Conservation (phyloP, 139 green algal species). For the Eudorina sp. region DNA sequence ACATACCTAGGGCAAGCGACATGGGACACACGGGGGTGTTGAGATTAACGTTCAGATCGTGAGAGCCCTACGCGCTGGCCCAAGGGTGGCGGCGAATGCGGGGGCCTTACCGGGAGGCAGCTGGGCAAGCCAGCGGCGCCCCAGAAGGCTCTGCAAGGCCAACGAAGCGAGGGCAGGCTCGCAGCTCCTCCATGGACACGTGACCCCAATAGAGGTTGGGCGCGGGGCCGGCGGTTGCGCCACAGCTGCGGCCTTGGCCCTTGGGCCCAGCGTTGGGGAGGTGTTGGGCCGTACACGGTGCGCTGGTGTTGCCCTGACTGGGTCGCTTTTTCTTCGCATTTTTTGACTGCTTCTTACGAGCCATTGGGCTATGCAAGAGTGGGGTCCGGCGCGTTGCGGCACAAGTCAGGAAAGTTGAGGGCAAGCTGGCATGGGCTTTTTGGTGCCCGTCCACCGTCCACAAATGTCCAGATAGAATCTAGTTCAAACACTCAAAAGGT, state of each 20-base stretch:
- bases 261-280: too few relatives aligned
- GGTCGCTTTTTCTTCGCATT: conserved; percentile 8
- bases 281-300: too few relatives aligned
- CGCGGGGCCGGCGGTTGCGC: not conserved
- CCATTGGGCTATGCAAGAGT: not conserved
- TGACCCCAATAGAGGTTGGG: conserved; percentile 39
- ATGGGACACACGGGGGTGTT: not conserved
- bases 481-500: too few relatives aligned
- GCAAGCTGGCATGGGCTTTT: too few relatives aligned
- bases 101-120: not conserved
- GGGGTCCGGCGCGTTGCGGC: too few relatives aligned
- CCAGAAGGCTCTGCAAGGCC: not conserved
- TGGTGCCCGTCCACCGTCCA: too few relatives aligned
- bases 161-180: not conserved
- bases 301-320: too few relatives aligned
- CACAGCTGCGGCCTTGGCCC: not conserved
- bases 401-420: too few relatives aligned
- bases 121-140: not conserved
- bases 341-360: conserved; percentile 47
- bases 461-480: too few relatives aligned
- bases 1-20: conserved; percentile 4
- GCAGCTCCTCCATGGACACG: conserved; percentile 11
- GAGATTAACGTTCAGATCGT: too few relatives aligned
- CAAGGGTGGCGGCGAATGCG: not conserved
- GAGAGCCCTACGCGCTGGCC: too few relatives aligned